phyloP scores from a whole-genome alignment of 768 basidiomycete species.

The Boletus sp. region DNA sequence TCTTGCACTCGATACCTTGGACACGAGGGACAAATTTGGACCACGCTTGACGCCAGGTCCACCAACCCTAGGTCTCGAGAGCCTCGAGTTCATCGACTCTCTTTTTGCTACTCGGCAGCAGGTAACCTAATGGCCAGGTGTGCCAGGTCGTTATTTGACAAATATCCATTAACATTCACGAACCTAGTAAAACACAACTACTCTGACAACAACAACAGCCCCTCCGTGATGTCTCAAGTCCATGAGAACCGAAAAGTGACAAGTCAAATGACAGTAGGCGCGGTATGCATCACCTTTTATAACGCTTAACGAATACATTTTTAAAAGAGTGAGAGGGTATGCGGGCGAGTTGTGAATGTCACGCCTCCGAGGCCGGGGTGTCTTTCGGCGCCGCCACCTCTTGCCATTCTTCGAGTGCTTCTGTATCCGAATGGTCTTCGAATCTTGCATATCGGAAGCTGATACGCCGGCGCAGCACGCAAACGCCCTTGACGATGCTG shows the following conservation, averaged over 20 bases:
- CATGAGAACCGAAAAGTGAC: neutral
- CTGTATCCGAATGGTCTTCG: constrained; percentile 10
- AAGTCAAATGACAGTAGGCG: neutral
- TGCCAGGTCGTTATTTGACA: neutral
- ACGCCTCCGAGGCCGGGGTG: constrained; percentile 7
- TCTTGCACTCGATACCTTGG: neutral
- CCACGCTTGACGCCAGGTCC: neutral
- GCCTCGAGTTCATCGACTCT: neutral
- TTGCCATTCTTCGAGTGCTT: constrained; percentile 46
- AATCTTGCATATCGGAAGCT: constrained; percentile 14
- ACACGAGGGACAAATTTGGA: no score
- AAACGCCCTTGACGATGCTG: constrained; percentile 40
- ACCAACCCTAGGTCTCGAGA: neutral
- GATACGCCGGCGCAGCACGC: constrained; percentile 37
- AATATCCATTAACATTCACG: neutral
- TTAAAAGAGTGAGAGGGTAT: neutral
- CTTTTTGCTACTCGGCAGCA: neutral
- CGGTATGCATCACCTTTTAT: neutral
- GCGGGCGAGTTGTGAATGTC: neutral
- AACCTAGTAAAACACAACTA: neutral
- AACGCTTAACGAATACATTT: neutral
- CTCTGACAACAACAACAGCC: neutral
- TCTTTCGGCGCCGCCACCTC: constrained; percentile 31
- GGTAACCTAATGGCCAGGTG: neutral
- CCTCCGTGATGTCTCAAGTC: neutral